Base-by-base conservation (phyloP, 179 eudicot genomes). In the Gypsophila paniculata region DNA sequence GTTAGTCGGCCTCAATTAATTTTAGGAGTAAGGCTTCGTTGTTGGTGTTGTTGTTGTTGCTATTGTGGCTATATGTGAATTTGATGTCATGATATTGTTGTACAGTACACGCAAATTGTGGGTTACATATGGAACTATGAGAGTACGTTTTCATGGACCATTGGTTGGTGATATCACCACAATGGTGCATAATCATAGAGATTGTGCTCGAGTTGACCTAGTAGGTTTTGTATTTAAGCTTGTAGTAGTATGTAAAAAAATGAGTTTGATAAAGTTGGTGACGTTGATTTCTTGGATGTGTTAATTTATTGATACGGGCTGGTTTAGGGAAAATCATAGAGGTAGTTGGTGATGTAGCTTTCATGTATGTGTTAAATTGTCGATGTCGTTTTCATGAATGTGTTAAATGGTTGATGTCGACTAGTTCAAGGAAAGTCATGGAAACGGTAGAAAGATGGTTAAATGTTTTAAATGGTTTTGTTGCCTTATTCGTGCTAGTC, bases 111-210 rank as follows among this genome's bases (percentile, higher is more conserved):
- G 6, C 38, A 60, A 60, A 12, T 60, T 11, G 12, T 60, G 26
- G 36, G 26, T 38, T 29, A 60, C 38, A 60, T 32, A 3, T 60
- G 64, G 8, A 60, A 26, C 21, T 10, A 2, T 46, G 1, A 7
- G 15, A 46, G 25, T 19, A 21, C 19, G 61, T 19, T 39, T 61
- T 19, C 8, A 19, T 12, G 8, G 51, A 19, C 23, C 52, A 64
- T 39, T 18, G 68, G 68, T 64, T 64, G 51, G 29, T 64, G 17
- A 12, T 36, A 64, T 38, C 9, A 64, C 66, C 66, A 15, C 46
- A 61, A 29, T 65, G 68, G 52, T 44, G 51, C 29, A 64, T 64
- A 42, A 3, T 39, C 26, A 13, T 15, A 26, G 17, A 19, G 42
- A 32, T 14, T 36, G 48, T 66, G 29, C 21, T 65, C 13, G 54